Evolutionary conservation across 75 land plant genomes (phyloP), one percentile per base, ranked within the genome.

Genomic region (Adiantum capillusveneris): DNA sequence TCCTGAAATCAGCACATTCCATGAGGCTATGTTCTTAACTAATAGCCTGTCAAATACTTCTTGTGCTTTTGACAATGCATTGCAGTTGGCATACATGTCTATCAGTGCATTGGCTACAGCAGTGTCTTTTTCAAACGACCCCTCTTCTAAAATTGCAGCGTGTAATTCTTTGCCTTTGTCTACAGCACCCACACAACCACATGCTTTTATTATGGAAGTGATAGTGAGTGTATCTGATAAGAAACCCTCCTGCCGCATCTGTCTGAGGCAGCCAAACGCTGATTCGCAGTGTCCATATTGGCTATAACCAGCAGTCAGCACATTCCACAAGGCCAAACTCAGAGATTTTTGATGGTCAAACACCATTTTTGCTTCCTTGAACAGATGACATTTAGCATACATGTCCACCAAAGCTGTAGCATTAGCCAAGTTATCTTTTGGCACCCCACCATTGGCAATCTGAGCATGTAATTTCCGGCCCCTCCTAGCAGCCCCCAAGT

Each of bases 1-100:
- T n/a, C 43, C 61, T 27, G 44, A 16, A 31, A 59, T 31, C 11
- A 59, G 9, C 3, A 18, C 53, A 39, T 39, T 59, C 61, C 61
- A 59, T 2, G 61, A 31, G 29, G 66, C 44, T 12, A 65, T 57
- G 42, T 54, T 83, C 49, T 75, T 53, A 54, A 66, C 73, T 3
- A 31, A 30, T 72, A 79, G 82, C 39, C 24, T 70, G 28, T 76
- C 75, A 62, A 88, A 88, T 31, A 77, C 71, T 42, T 57, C 68
- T 7, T 46, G 49, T 19, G 96, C 87, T 63, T 57, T 66, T 1
- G 18, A 60, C 49, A 76, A 67, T 31, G 43, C 29, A 46, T 77
- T 72, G 65, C 86, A 86, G 26, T 83, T 81, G 0, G 73, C 53
- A 51, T 90, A 90, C 87, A 90, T 74, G 36, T 83, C 82, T 26